Percentiles rank a stretch among this genome's conserved stretches.
phyloP scores from a whole-genome alignment of 179 eudicot genomes.

The Camellia oleifera region DNA sequence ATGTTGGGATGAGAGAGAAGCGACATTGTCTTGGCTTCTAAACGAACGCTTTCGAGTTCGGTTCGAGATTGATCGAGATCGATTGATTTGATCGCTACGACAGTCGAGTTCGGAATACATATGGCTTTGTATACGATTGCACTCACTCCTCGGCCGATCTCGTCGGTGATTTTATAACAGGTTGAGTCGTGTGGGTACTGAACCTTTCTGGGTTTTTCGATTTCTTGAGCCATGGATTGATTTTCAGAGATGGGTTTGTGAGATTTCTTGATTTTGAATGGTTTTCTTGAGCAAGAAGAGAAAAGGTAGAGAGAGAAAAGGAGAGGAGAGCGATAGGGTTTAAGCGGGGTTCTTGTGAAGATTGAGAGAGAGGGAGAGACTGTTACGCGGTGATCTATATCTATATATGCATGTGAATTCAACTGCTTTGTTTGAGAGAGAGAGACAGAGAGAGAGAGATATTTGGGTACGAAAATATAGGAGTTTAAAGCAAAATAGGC shows the following conservation, averaged over 20 bases:
- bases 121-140: slow-evolving; percentile 72
- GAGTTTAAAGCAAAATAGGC: neutral
- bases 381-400: neutral
- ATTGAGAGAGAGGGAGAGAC: neutral
- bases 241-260: slow-evolving; percentile 1
- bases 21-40: slow-evolving; percentile 63
- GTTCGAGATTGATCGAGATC: slow-evolving; percentile 54
- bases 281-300: neutral
- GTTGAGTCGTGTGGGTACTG: slow-evolving; percentile 58
- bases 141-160: slow-evolving; percentile 67
- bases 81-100: slow-evolving; percentile 70
- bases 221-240: slow-evolving; percentile 25
- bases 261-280: neutral
- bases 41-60: slow-evolving; percentile 50
- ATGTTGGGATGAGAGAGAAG: slow-evolving; percentile 76
- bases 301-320: neutral
- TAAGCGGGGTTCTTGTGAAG: slow-evolving; percentile 31
- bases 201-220: slow-evolving; percentile 17
- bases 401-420: slow-evolving; percentile 34
- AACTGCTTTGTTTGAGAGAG: slow-evolving; percentile 5
- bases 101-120: slow-evolving; percentile 43
- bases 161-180: slow-evolving; percentile 49
- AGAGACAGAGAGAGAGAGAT: slow-evolving; percentile 1
- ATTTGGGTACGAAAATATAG: neutral
- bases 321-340: neutral